Evolutionary conservation across 805 yeast genomes (phyloP).

Genomic region (Metschnikowia corniflorae): DNA sequence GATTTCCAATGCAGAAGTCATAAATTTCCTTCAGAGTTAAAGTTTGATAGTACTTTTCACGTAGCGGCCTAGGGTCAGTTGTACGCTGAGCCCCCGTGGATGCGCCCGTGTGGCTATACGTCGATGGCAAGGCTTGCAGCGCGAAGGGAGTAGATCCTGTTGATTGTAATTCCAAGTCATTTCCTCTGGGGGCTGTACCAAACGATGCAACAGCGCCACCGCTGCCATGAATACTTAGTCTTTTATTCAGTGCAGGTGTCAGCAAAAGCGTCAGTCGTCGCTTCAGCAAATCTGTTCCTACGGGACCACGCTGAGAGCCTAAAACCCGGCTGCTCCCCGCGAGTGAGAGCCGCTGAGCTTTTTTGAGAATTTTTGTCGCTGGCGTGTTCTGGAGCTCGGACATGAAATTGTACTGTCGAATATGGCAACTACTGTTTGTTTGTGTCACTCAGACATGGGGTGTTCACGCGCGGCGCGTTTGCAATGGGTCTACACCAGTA

Average conservation of each 20-base stretch:
- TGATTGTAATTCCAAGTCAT: background rate
- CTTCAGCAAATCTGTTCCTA: constrained; percentile 20
- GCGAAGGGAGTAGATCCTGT: constrained; percentile 8
- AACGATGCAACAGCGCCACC: background rate
- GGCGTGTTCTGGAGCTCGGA: constrained; percentile 14
- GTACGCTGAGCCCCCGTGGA: background rate
- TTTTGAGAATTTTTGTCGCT: constrained; percentile 14
- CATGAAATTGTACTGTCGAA: no score
- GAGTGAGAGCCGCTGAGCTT: constrained; percentile 18
- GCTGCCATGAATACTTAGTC: constrained; percentile 12
- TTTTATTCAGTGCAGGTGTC: constrained; percentile 33
- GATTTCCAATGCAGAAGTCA: constrained; percentile 57
- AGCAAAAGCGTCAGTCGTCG: constrained; percentile 28
- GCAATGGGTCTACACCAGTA: no score
- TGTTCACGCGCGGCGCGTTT: no score
- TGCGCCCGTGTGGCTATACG: background rate
- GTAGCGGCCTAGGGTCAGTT: constrained; percentile 70
- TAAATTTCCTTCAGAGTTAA: constrained; percentile 64
- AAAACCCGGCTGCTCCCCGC: constrained; percentile 18
- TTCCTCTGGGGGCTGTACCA: background rate
- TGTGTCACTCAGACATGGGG: no score
- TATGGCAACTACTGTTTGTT: no score
- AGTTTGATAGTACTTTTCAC: constrained; percentile 67
- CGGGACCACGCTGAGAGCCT: constrained; percentile 20
- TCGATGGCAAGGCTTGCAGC: constrained; percentile 6